Conservation (phyloP, 371 early-diverging fungal species). For the Basidiobolus meristosporus region DNA sequence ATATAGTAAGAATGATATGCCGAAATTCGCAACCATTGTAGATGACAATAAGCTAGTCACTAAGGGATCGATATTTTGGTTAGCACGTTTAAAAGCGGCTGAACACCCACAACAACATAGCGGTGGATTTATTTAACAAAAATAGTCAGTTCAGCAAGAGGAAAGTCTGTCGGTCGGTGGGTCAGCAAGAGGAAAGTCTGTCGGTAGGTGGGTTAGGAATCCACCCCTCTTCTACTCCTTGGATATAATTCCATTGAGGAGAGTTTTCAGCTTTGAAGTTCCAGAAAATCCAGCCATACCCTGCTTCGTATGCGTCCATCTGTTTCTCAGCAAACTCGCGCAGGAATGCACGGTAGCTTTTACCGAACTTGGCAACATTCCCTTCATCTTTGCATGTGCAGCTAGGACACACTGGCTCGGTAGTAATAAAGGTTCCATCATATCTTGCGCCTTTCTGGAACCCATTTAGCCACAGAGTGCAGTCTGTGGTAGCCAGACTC, state of each 20-base stretch:
- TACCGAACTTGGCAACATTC: constrained; percentile 9
- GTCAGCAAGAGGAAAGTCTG: no score
- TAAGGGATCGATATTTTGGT: no score
- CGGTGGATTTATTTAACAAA: no score
- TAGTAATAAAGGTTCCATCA: constrained; percentile 27
- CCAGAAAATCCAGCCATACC: constrained; percentile 61
- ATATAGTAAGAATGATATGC: no score
- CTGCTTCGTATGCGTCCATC: constrained; percentile 27
- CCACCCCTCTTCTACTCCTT: constrained; percentile 13
- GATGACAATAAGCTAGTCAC: no score
- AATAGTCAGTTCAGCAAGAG: no score
- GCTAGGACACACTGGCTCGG: constrained; percentile 5
- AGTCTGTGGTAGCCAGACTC: constrained; percentile 52
- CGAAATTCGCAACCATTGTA: no score
- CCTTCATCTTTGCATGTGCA: constrained; percentile 26
- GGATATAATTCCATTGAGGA: constrained; percentile 50
- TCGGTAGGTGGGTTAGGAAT: not conserved
- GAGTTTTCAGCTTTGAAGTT: constrained; percentile 57
- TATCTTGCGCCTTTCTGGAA: constrained; percentile 38
- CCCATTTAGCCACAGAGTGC: constrained; percentile 51
- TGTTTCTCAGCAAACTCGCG: constrained; percentile 22
- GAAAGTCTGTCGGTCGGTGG: no score
- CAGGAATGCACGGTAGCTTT: constrained; percentile 12
- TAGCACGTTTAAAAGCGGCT: no score
- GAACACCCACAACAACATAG: no score